Base-by-base conservation (phyloP, 1,284 basidiomycete genomes). In the Coniferiporia weirii region DNA sequence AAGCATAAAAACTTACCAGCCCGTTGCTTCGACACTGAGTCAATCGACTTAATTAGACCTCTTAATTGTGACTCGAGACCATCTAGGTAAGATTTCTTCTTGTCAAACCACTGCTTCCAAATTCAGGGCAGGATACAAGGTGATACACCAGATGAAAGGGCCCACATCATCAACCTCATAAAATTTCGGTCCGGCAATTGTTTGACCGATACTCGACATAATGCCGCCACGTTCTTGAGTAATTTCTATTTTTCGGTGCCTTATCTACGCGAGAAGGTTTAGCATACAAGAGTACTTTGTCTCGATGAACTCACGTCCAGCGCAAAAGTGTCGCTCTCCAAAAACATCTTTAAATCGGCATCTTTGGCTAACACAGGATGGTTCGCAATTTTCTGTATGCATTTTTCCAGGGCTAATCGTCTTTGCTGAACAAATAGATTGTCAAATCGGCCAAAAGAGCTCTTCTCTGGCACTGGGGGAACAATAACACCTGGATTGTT, bases 401-500 rank as follows among this genome's bases (percentile, higher is more conserved):
- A 96, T 68, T 90, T 88, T 69, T 96, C 89, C n/a, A 98, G 78
- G 0, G 87, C 93, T 20, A 83, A 68, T 19, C 95, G 80, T 2
- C 95, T 82, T 59, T 91, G 89, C 64, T 91, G 86, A 49, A 98
- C 84, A 66, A 98, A 98, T 34, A 86, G 83, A 50, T 91, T 85
- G 65, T 93, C 89, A 72, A 98, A 98, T 17, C 95, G 82, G 4
- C 90, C 93, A 66, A 97, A 92, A 0, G 92, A 77, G 64, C 91
- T 94, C 79, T 99, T 99, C 72, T 96, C 96, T 0, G 96, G 96
- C 1, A 93, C 91, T 0, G 96, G 95, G 3, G 96, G 97, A 0
- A 99, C 93, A 52, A 99, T 91, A 4, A 98, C 94, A 3, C 96
- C 97, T 1, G 97, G 95, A 68, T 99, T 98, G 75, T 98, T 98